Evolutionary conservation across 2,329 filamentous ascomycete genomes (phyloP), one percentile per base, ranked within the genome.

Genomic region (Aaosphaeria pasadenensis): DNA sequence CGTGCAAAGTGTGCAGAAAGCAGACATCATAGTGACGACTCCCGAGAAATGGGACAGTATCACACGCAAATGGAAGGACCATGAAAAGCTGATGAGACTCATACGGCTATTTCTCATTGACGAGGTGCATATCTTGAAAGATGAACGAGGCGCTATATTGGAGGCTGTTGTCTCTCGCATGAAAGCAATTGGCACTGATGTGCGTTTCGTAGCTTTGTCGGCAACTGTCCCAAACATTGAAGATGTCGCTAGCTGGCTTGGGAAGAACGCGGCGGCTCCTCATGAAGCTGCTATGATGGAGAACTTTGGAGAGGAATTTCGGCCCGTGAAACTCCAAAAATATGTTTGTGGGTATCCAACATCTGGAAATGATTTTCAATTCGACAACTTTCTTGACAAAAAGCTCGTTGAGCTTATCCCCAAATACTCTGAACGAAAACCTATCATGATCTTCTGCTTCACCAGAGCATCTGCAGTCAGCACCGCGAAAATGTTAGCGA

Each of bases 31-130:
- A 55, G 80, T 95, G 52, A 94, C 90, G 0, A 95, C 89, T 0
- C 89, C 90, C 0, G 89, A 95, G 69, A 95, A 95, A 62, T 95
- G 89, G 89, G 89, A 95, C 63, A 92, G 88, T 50, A 85, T 94
- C 66, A 95, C 90, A 0, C 79, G 89, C 13, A 91, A 89, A 62
- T 95, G 90, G 90, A 84, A 85, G 57, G 89, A 95, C 57, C 87
- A 95, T 59, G 79, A 80, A 45, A 87, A 79, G 54, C 73, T 95
- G 13, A 82, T 95, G 69, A 81, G 86, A 49, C 77, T 91, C 52
- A 82, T 95, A 41, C 88, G 86, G 51, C 73, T 95, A 0, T 89
- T 94, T 52, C 77, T 95, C 17, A 91, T 95, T 47, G 89, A 95
- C 57, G 89, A 95, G 62, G 88, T 95, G 0, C 89, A 95, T 56